phyloP scores from a whole-genome alignment of 78 protist genomes.

The Thecamonas trahens region DNA sequence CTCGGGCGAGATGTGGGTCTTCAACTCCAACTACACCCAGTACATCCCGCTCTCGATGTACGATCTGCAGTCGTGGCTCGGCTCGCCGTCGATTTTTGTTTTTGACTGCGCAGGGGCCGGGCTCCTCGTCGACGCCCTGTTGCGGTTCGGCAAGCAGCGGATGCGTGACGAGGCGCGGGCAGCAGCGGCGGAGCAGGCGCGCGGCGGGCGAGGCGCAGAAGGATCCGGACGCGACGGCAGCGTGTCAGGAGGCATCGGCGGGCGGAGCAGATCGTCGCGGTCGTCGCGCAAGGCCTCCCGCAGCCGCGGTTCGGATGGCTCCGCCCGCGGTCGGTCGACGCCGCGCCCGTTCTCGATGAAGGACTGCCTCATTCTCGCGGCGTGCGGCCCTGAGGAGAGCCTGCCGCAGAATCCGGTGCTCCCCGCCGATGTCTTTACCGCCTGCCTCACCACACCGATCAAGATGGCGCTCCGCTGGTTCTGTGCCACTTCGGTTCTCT shows the following conservation, averaged over 20 bases:
- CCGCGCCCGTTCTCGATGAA: no score
- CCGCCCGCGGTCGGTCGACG: no score
- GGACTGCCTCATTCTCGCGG: constrained; percentile 81
- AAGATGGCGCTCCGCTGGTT: constrained; percentile 77
- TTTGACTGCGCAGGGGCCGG: constrained; percentile 90
- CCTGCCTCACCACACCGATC: constrained; percentile 97
- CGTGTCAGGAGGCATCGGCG: no score
- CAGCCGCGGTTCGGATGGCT: no score
- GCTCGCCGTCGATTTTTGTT: constrained; percentile 52
- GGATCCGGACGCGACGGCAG: no score
- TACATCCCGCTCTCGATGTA: constrained; percentile 88
- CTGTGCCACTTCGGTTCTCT: background rate
- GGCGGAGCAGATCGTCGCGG: no score
- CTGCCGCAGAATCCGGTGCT: constrained; percentile 85
- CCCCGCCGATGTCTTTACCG: constrained; percentile 96
- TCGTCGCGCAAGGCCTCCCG: no score
- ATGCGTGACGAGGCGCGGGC: background rate
- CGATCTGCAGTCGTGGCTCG: constrained; percentile 87
- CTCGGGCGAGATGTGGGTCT: constrained; percentile 94
- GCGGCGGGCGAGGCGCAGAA: no score
- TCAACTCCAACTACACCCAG: constrained; percentile 88
- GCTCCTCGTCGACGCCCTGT: background rate
- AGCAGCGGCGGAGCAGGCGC: background rate
- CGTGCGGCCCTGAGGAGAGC: constrained; percentile 79
- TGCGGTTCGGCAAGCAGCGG: constrained; percentile 55